Conservation (phyloP, 331 rosid genomes). For the Malus hybrid region DNA sequence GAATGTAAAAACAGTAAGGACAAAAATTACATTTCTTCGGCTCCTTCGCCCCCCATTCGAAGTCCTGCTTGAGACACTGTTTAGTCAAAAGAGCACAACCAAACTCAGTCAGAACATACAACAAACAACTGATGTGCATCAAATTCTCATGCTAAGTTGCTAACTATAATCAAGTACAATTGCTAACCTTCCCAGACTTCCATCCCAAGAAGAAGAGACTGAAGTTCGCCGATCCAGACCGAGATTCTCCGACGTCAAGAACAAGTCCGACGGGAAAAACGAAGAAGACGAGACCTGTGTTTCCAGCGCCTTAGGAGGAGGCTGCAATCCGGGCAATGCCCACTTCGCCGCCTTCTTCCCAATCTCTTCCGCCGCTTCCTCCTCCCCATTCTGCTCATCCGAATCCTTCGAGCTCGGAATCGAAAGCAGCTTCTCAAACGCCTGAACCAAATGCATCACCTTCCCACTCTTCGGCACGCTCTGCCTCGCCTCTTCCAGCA, state of each 20-base stretch:
- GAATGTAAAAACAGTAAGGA: not conserved
- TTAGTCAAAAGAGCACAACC: not conserved
- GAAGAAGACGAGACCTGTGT: constrained; percentile 32
- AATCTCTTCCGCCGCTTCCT: constrained; percentile 11
- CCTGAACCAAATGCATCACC: constrained; percentile 80
- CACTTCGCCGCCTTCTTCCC: constrained; percentile 44
- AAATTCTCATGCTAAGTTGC: not conserved
- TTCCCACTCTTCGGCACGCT: constrained; percentile 69
- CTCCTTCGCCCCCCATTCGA: constrained; percentile 62
- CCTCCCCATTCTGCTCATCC: constrained; percentile 14
- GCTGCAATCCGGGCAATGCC: constrained; percentile 84
- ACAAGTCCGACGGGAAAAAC: constrained; percentile 35
- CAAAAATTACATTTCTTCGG: constrained; percentile 62
- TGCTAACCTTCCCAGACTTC: constrained; percentile 56
- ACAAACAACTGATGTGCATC: not conserved
- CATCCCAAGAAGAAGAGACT: constrained; percentile 69
- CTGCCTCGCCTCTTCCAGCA: constrained; percentile 73
- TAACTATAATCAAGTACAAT: not conserved
- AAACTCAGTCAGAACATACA: constrained; percentile 20
- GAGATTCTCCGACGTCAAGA: constrained; percentile 60
- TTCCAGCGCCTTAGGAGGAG: constrained; percentile 32
- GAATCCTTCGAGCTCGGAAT: constrained; percentile 33
- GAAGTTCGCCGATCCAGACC: constrained; percentile 55
- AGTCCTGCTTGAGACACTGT: constrained; percentile 59
- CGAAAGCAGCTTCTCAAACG: constrained; percentile 74